Evolutionary conservation across 352 stramenopile genomes (phyloP).

Genomic region (Nannochloropsis limnetica): DNA sequence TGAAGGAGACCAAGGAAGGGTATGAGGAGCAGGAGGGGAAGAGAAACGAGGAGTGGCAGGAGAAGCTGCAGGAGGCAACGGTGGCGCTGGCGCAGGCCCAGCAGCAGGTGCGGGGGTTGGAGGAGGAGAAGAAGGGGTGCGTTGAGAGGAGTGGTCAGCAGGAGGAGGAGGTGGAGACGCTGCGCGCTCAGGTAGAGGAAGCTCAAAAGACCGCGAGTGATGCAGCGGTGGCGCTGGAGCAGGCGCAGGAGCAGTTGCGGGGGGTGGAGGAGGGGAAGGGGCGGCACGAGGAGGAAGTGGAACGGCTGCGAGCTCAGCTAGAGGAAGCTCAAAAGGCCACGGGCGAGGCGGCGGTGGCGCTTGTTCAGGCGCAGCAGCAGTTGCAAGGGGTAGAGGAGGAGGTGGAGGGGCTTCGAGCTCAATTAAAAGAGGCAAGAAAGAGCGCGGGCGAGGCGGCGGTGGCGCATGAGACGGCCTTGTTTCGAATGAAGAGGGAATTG

Average conservation of each 20-base stretch:
- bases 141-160: neutral
- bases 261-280: neutral
- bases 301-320: neutral
- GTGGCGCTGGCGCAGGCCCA: neutral
- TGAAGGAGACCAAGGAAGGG: neutral
- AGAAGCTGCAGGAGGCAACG: neutral
- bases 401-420: neutral
- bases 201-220: neutral
- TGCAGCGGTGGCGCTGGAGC: neutral
- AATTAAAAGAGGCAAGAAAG: conserved; percentile 1
- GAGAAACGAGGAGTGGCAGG: neutral
- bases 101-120: neutral
- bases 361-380: neutral
- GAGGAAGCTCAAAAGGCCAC: neutral
- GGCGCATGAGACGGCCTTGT: conserved; percentile 31
- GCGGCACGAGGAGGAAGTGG: neutral
- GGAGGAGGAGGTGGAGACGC: conserved; percentile 9
- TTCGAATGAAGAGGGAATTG: conserved; percentile 12
- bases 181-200: neutral
- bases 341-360: neutral
- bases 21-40: neutral
- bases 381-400: neutral
- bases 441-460: neutral
- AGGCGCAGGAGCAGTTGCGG: neutral
- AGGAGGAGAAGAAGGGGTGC: neutral